These are phyloP conservation scores for Aspergillus novoparasiticus DNA, from an alignment of 2,329 filamentous ascomycete genomes.

Conservation along the genomic window DNA sequence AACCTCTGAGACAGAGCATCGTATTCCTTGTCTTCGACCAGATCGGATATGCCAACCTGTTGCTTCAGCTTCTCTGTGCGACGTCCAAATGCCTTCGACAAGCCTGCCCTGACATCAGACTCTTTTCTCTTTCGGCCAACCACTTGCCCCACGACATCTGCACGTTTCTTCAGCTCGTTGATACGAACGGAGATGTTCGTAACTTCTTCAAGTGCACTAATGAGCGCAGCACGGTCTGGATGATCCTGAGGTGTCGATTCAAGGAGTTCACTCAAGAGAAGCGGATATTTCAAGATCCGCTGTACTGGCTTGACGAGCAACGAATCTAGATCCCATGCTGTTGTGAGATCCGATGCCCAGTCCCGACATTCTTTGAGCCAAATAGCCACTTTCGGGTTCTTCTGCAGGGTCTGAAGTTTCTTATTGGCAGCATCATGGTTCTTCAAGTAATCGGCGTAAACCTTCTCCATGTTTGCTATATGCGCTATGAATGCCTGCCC, in stretches of 20 bases:
- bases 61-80: conserved; percentile 82
- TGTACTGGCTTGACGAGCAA: conserved; percentile 98
- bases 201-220: conserved; percentile 71
- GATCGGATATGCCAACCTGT: conserved; percentile 64
- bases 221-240: conserved; percentile 74
- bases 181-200: conserved; percentile 68
- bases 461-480: conserved; percentile 62
- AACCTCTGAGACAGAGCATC: conserved; percentile 81
- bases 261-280: conserved; percentile 78
- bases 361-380: conserved; percentile 94
- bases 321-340: conserved; percentile 92
- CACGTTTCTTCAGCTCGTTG: conserved; percentile 93
- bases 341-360: conserved; percentile 87
- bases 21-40: conserved; percentile 80
- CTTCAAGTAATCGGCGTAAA: conserved; percentile 66
- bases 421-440: conserved; percentile 67
- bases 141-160: conserved; percentile 87
- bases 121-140: conserved; percentile 85
- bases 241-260: conserved; percentile 80
- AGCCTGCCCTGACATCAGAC: conserved; percentile 79
- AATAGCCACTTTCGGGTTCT: conserved; percentile 64
- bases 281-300: conserved; percentile 88
- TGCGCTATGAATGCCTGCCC: conserved; percentile 62
- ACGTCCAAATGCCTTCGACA: conserved; percentile 88
- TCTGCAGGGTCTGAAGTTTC: conserved; percentile 54